Evolutionary conservation across 306 rosid genomes (phyloP).

Genomic region (Albizia julibrissin): DNA sequence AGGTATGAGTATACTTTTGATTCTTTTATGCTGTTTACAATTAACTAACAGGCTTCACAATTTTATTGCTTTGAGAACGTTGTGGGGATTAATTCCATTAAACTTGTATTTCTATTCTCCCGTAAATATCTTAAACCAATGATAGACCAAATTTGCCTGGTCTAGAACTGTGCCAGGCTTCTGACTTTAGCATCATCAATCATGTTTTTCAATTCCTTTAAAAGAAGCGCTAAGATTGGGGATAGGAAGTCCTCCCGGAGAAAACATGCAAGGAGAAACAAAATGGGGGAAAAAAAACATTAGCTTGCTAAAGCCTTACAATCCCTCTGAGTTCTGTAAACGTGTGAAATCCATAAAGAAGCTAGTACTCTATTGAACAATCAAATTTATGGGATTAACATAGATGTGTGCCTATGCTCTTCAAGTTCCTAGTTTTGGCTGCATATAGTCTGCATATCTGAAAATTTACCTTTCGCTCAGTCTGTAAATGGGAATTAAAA

Average conservation of each 20-base stretch:
- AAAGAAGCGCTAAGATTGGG: neutral
- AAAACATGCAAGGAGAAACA: neutral
- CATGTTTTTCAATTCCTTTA: neutral
- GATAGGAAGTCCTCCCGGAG: neutral
- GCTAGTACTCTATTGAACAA: neutral
- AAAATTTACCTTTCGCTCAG: neutral
- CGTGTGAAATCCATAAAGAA: neutral
- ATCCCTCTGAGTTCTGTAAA: neutral
- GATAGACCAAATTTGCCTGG: neutral
- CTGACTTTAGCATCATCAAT: neutral
- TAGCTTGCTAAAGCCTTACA: neutral
- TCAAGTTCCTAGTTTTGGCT: neutral
- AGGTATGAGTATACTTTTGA: slow-evolving; percentile 50
- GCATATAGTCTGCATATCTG: neutral
- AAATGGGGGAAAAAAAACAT: neutral
- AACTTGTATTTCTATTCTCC: neutral
- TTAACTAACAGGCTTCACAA: neutral
- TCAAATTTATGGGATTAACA: neutral
- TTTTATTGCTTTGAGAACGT: slow-evolving; percentile 2
- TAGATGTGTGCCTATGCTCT: neutral
- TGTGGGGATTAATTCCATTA: neutral
- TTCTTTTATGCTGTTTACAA: slow-evolving; percentile 16
- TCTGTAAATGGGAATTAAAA: neutral
- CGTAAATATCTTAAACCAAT: neutral
- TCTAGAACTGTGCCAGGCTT: neutral